Evolutionary conservation across 345 rosid species (phyloP).

Genomic region (Corchorus olitorius): DNA sequence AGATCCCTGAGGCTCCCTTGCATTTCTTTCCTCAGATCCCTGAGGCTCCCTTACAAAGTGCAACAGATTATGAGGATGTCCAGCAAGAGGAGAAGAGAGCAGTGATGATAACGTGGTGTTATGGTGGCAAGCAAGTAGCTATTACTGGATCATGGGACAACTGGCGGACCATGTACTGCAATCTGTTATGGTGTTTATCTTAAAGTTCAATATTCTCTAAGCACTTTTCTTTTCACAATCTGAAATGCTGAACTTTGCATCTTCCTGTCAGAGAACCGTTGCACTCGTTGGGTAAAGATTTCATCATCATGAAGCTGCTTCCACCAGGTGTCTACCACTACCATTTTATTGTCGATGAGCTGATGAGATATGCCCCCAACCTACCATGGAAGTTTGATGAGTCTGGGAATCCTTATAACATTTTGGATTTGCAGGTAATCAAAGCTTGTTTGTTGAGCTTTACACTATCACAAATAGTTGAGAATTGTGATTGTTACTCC

Average conservation of each 20-base stretch:
- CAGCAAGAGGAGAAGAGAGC: slow-evolving; percentile 34
- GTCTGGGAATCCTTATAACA: slow-evolving; percentile 45
- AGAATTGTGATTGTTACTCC: slow-evolving; percentile 19
- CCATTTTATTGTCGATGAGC: slow-evolving; percentile 56
- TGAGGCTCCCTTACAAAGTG: slow-evolving; percentile 27
- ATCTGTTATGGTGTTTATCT: slow-evolving; percentile 12
- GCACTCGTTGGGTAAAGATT: slow-evolving; percentile 50
- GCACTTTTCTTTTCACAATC: neutral
- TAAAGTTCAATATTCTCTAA: neutral
- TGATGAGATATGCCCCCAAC: slow-evolving; percentile 42
- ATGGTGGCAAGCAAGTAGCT: slow-evolving; percentile 59
- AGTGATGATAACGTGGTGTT: slow-evolving; percentile 58
- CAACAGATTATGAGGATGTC: slow-evolving; percentile 21
- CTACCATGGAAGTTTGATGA: slow-evolving; percentile 52
- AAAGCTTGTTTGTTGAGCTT: neutral
- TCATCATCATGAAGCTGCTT: slow-evolving; percentile 51
- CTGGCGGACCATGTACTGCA: slow-evolving; percentile 47
- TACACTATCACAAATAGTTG: slow-evolving; percentile 20
- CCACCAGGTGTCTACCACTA: slow-evolving; percentile 59
- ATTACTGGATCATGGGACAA: slow-evolving; percentile 75
- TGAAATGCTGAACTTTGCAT: neutral
- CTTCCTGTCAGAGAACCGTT: slow-evolving; percentile 43
- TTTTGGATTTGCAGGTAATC: slow-evolving; percentile 61
- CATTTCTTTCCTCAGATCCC: slow-evolving; percentile 35
- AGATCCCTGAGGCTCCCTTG: slow-evolving; percentile 36